Conservation (phyloP, 1,284 basidiomycete genomes). For the Mycosarcoma mackinlayi region DNA sequence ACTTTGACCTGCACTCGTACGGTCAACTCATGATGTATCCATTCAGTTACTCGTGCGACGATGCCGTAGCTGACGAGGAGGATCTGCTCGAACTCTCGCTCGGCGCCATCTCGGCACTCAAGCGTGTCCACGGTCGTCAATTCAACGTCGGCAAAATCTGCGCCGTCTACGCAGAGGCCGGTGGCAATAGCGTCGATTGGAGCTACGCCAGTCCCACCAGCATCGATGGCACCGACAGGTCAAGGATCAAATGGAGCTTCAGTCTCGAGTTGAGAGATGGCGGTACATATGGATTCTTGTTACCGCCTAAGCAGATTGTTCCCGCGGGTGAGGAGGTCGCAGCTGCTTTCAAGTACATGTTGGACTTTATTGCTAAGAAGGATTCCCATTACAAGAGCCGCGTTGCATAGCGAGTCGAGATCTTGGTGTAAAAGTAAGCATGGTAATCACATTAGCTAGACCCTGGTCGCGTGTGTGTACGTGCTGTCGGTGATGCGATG, state of each 20-base stretch:
- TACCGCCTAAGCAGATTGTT: conserved; percentile 79
- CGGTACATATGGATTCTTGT: conserved; percentile 80
- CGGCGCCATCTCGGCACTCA: conserved; percentile 77
- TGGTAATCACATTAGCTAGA: too few relatives aligned
- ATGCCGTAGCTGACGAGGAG: conserved; percentile 79
- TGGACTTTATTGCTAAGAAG: conserved; percentile 42
- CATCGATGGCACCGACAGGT: conserved; percentile 74
- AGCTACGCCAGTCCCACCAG: conserved; percentile 73
- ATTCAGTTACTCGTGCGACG: conserved; percentile 79
- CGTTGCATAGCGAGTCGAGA: too few relatives aligned
- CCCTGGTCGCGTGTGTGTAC: too few relatives aligned
- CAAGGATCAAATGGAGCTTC: conserved; percentile 78
- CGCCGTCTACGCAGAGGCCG: conserved; percentile 68
- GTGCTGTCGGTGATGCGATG: not conserved
- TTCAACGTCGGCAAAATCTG: conserved; percentile 77
- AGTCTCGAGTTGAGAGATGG: conserved; percentile 83
- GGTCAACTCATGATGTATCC: conserved; percentile 79
- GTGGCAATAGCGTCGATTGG: conserved; percentile 76
- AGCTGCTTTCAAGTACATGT: conserved; percentile 32
- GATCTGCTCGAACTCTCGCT: conserved; percentile 81
- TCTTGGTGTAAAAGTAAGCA: too few relatives aligned
- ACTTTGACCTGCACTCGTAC: conserved; percentile 82
- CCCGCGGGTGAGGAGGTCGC: conserved; percentile 72
- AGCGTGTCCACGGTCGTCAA: conserved; percentile 73
- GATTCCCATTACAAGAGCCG: not conserved